These are phyloP conservation scores for Fusarium tjaetaba DNA, from an alignment of 2,329 filamentous ascomycete genomes.

Conservation along the genomic window DNA sequence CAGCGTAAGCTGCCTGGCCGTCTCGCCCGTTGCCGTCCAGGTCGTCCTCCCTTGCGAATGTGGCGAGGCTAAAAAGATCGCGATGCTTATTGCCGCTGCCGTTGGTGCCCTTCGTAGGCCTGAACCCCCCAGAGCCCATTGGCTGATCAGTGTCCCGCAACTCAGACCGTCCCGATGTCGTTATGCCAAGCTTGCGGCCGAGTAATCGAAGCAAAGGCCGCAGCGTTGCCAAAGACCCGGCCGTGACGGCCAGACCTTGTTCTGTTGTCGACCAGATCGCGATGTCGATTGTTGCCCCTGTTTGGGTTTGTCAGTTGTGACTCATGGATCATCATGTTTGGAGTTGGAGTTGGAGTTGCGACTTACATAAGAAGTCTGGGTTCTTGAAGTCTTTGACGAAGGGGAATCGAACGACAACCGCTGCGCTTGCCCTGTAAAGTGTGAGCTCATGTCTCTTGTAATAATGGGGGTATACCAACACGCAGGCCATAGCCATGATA, in stretches of 20 bases:
- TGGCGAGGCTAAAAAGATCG: conserved; percentile 44
- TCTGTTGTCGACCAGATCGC: conserved; percentile 62
- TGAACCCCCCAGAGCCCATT: conserved; percentile 10
- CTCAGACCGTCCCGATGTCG: conserved; percentile 32
- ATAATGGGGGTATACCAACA: conserved; percentile 46
- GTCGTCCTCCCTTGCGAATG: conserved; percentile 42
- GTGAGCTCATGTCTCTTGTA: conserved; percentile 17
- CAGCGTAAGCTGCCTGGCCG: conserved; percentile 30
- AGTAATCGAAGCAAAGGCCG: conserved; percentile 54
- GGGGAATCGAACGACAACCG: conserved; percentile 54
- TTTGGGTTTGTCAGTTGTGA: conserved; percentile 1
- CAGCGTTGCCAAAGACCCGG: conserved; percentile 58
- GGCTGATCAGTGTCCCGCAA: conserved; percentile 29
- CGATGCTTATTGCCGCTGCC: conserved; percentile 16
- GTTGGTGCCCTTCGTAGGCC: conserved; percentile 16
- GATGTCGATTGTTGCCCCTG: conserved; percentile 53
- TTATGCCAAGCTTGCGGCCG: conserved; percentile 46
- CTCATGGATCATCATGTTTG: not conserved
- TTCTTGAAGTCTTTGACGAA: conserved; percentile 52
- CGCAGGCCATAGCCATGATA: conserved; percentile 66
- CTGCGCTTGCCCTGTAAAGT: conserved; percentile 53
- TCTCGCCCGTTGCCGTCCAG: conserved; percentile 30
- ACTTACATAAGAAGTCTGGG: conserved; percentile 56
- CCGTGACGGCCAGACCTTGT: conserved; percentile 58
- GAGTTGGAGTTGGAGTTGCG: not conserved